Evolutionary conservation across 306 rosid species (phyloP).

Genomic region (Ceratonia siliqua): DNA sequence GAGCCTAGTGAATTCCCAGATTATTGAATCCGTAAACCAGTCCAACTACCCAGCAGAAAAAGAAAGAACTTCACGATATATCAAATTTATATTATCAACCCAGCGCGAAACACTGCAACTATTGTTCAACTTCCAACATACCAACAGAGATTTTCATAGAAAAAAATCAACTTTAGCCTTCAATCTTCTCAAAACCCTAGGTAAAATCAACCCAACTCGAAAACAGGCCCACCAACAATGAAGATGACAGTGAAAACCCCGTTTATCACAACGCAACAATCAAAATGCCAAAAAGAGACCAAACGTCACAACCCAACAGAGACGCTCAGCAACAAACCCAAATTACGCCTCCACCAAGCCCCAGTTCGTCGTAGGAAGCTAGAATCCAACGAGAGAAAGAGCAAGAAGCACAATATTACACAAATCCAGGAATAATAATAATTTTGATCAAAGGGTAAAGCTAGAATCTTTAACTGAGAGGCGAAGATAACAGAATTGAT

Average conservation of each 20-base stretch:
- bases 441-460: constrained; percentile 19
- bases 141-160: constrained; percentile 22
- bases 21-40: constrained; percentile 28
- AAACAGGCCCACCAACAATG: constrained; percentile 32
- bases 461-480: constrained; percentile 32
- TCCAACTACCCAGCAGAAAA: constrained; percentile 23
- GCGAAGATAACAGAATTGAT: constrained; percentile 37
- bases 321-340: constrained; percentile 8
- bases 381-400: constrained; percentile 25
- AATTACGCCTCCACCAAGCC: constrained; percentile 25
- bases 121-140: constrained; percentile 23
- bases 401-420: not conserved
- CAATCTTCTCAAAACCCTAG: constrained; percentile 49
- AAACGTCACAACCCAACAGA: constrained; percentile 23
- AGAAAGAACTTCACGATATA: not conserved
- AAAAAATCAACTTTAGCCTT: constrained; percentile 38
- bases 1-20: constrained; percentile 34
- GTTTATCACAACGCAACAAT: constrained; percentile 25
- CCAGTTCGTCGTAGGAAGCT: constrained; percentile 1
- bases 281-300: constrained; percentile 36
- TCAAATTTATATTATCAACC: constrained; percentile 27
- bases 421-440: constrained; percentile 20
- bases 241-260: constrained; percentile 32
- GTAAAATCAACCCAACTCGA: constrained; percentile 25
- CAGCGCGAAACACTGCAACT: constrained; percentile 22